These are phyloP conservation scores for Eucalyptus fibrosa DNA, from an alignment of 345 rosid species.

Conservation along the genomic window DNA sequence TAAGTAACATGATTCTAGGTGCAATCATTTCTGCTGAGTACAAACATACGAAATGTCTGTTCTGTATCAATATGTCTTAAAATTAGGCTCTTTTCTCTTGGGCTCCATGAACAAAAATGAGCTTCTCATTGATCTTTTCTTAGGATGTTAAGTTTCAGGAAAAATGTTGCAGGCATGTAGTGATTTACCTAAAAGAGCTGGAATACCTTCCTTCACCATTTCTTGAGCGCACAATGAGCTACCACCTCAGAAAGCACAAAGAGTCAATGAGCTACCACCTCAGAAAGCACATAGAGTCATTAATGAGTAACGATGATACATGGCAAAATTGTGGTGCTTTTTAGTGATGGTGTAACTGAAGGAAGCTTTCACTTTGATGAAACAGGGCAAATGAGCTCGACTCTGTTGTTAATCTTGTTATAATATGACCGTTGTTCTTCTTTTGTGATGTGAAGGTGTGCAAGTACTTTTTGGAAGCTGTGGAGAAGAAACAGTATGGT, in stretches of 20 bases:
- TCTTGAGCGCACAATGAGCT: not conserved
- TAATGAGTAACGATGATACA: not conserved
- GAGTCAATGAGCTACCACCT: not conserved
- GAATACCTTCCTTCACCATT: not conserved
- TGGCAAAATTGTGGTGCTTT: not conserved
- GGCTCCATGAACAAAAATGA: not conserved
- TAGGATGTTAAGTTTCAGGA: not conserved
- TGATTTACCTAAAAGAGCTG: not conserved
- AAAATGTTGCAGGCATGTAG: not conserved
- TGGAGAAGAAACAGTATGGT: constrained; percentile 72
- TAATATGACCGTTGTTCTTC: not conserved
- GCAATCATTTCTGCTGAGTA: not conserved
- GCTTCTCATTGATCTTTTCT: not conserved
- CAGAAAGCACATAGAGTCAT: not conserved
- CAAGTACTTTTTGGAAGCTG: constrained; percentile 57
- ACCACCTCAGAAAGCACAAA: not conserved
- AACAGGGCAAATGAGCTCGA: not conserved
- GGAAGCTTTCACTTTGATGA: not conserved
- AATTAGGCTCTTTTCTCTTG: not conserved
- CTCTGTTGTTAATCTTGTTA: not conserved
- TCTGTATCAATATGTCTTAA: not conserved
- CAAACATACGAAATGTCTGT: not conserved
- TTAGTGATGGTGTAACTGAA: not conserved
- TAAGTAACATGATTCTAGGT: not conserved
- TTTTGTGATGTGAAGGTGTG: constrained; percentile 29